These are phyloP conservation scores for Phytophthora nicotianae DNA, from an alignment of 352 stramenopile species.

Conservation along the genomic window DNA sequence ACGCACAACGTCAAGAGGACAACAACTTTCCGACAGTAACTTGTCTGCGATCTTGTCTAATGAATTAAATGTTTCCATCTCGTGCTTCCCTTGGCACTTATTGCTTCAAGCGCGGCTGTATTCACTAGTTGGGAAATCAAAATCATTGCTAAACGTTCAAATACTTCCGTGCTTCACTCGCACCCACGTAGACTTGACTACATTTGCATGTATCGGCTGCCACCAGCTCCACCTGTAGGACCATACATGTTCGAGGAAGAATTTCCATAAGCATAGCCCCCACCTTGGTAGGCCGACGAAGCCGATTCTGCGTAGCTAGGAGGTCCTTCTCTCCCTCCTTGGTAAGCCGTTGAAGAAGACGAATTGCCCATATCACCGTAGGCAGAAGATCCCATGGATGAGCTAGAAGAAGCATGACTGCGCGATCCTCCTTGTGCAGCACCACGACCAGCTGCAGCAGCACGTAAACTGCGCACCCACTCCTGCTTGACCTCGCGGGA, in stretches of 20 bases:
- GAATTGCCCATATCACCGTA: constrained; percentile 26
- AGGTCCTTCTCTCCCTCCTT: constrained; percentile 13
- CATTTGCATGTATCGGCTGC: constrained; percentile 53
- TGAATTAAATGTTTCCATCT: background rate
- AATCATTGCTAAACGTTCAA: constrained; percentile 21
- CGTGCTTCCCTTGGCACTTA: background rate
- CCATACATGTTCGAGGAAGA: constrained; percentile 34
- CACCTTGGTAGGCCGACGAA: constrained; percentile 26
- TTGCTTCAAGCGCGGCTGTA: constrained; percentile 11
- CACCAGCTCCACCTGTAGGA: constrained; percentile 32
- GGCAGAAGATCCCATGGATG: constrained; percentile 30
- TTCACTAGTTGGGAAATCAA: constrained; percentile 12
- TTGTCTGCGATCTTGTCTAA: background rate
- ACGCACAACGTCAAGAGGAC: background rate
- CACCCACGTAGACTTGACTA: constrained; percentile 35
- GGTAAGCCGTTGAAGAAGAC: constrained; percentile 14
- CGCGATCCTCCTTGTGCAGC: constrained; percentile 21
- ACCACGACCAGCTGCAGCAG: constrained; percentile 42
- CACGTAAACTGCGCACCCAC: constrained; percentile 80
- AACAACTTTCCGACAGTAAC: background rate
- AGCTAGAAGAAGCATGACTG: constrained; percentile 32
- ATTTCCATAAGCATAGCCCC: constrained; percentile 27
- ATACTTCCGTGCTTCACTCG: constrained; percentile 7
- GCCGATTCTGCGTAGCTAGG: constrained; percentile 27
- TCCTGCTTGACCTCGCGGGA: constrained; percentile 78